These are phyloP conservation scores for Microcera coccophila DNA, from an alignment of 2,329 filamentous ascomycete species.

Conservation along the genomic window DNA sequence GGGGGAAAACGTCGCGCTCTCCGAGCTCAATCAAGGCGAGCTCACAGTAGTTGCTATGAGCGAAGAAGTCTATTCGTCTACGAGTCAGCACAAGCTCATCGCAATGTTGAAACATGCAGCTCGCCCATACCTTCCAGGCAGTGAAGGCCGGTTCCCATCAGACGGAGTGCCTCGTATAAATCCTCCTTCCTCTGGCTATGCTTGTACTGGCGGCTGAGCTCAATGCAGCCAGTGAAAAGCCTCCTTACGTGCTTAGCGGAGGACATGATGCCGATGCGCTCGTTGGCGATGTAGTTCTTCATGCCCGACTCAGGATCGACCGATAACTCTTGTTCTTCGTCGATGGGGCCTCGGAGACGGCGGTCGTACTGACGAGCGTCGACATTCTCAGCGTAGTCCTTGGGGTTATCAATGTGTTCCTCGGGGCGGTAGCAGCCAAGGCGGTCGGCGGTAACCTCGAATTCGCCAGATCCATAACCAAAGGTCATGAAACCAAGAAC, in stretches of 20 bases:
- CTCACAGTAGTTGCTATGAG: slow-evolving; percentile 91
- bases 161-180: slow-evolving; percentile 78
- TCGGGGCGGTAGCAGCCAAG: slow-evolving; percentile 82
- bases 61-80: slow-evolving; percentile 66
- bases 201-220: slow-evolving; percentile 72
- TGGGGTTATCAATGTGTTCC: slow-evolving; percentile 71
- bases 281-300: slow-evolving; percentile 95
- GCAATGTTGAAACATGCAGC: not conserved
- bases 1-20: slow-evolving; percentile 76
- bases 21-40: slow-evolving; percentile 84
- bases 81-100: not conserved
- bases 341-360: slow-evolving; percentile 75
- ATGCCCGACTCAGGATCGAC: slow-evolving; percentile 73
- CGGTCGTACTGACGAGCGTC: slow-evolving; percentile 80
- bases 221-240: slow-evolving; percentile 69
- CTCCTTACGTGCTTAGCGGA: slow-evolving; percentile 73
- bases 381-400: slow-evolving; percentile 83
- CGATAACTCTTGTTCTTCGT: slow-evolving; percentile 72
- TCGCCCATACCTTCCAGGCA: slow-evolving; percentile 66
- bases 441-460: slow-evolving; percentile 77
- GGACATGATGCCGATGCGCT: slow-evolving; percentile 72
- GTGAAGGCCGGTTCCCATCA: slow-evolving; percentile 84
- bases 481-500: slow-evolving; percentile 87
- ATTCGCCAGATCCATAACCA: slow-evolving; percentile 79
- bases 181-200: slow-evolving; percentile 60